Evolutionary conservation across 164 flowering plant genomes (phyloP), one percentile per base, ranked within the genome.

Genomic region (Echeveria elegans): DNA sequence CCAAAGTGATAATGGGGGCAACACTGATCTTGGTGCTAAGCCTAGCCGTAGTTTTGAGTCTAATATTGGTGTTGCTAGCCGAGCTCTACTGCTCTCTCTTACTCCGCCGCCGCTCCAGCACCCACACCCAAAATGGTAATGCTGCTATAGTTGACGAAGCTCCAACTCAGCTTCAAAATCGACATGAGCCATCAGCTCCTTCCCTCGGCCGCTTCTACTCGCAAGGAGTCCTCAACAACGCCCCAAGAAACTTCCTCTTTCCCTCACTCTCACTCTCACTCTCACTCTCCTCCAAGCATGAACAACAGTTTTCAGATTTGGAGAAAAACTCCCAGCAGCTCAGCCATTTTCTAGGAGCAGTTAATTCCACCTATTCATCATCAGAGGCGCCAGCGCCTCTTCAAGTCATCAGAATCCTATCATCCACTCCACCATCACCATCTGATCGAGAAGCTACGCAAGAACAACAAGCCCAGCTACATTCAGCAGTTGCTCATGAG

Each of bases 71-170:
- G 6, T 81, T 92, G 6, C 67, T 89, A 37, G 94, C 87, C 29
- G 89, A 92, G 79, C 97, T 92, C 68, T 92, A 92, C 82, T 92
- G 97, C 73, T 83, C 89, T 66, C 81, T 89, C 59, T 75, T 92
- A 12, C 76, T 80, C 19, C 82, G 90, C 68, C 72, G 88, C 4
- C 79, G 85, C 10, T 56, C 60, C 34, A 47, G 1, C 34, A 16
- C 72, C 68, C 41, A 66, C 31, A 5, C 73, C 68, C 71, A 38
- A 9, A 64, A 34, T 34, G 5, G 7, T 3, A 34, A 34, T 59
- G 0, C 74, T 24, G 38, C 75, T 15, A 15, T 18, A 43, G 47
- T 43, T 60, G 8, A n/a, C n/a, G n/a, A 76, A 58, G 18, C 60
- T 38, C 10, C 64, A 69, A 19, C 69, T 38, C 7, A 16, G 36